Evolutionary conservation across 306 rosid genomes (phyloP).

Genomic region (Quercus ilex): DNA sequence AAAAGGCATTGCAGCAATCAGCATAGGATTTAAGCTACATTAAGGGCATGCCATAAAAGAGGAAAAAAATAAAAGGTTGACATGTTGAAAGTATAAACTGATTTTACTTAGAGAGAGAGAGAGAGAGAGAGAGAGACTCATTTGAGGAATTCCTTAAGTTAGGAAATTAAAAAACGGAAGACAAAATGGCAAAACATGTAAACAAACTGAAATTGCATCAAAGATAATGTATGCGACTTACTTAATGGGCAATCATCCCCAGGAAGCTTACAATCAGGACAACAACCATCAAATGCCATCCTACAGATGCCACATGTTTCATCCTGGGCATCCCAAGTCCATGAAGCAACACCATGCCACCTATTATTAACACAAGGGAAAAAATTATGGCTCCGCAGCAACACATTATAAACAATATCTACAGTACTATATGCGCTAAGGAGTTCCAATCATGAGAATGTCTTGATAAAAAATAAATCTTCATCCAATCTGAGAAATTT

Average conservation of each 20-base stretch:
- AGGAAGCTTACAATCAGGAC: conserved; percentile 92
- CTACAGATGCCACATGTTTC: conserved; percentile 93
- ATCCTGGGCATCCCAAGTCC: conserved; percentile 98
- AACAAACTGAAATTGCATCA: neutral
- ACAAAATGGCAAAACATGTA: neutral
- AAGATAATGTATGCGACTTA: conserved; percentile 35
- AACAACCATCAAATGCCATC: conserved; percentile 97
- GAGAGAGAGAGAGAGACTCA: neutral
- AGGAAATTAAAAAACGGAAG: neutral
- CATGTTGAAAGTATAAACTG: neutral
- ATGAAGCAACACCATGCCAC: conserved; percentile 90
- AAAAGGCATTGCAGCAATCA: neutral
- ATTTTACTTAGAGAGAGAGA: neutral
- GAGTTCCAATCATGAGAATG: neutral
- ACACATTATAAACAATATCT: neutral
- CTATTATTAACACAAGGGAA: conserved; percentile 37
- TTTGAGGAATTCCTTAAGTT: neutral
- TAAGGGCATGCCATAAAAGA: neutral
- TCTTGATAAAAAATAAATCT: neutral
- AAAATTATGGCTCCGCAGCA: neutral
- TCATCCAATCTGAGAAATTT: neutral
- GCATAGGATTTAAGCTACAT: too few relatives aligned
- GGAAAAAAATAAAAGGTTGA: neutral
- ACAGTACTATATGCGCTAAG: neutral
- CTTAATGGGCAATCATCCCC: conserved; percentile 93